Evolutionary conservation across 2,329 filamentous ascomycete species (phyloP).

Genomic region (Canariomyces notabilis): DNA sequence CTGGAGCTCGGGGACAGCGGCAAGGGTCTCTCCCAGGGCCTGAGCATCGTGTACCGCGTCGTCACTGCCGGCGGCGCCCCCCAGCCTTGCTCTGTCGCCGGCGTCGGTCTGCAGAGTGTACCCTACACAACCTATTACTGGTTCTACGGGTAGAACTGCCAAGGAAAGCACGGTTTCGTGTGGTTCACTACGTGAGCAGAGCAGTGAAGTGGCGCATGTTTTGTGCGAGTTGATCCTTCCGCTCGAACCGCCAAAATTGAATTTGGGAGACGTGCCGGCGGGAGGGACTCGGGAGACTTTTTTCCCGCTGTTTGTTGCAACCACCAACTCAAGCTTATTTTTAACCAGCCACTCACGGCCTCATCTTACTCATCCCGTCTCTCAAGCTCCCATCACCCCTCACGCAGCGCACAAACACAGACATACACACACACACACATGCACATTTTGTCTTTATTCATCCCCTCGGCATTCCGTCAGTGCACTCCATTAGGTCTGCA

Average conservation of each 20-base stretch:
- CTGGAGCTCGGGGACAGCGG: conserved; percentile 39
- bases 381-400: not conserved
- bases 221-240: not conserved
- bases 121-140: conserved; percentile 55
- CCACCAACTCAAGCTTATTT: conserved; percentile 4
- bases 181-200: not conserved
- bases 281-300: not conserved
- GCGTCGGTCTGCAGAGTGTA: conserved; percentile 44
- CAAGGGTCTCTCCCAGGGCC: conserved; percentile 34
- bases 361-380: not conserved
- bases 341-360: conserved; percentile 2
- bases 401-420: no score
- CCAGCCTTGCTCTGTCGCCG: conserved; percentile 39
- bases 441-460: conserved; percentile 1
- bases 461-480: not conserved
- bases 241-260: not conserved
- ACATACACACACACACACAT: no score
- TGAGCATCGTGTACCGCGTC: conserved; percentile 49
- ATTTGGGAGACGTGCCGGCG: not conserved
- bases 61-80: conserved; percentile 47
- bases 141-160: conserved; percentile 38
- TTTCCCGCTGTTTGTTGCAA: not conserved
- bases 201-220: not conserved
- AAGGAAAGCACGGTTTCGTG: not conserved
- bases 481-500: not conserved